Evolutionary conservation across 2,329 filamentous ascomycete species (phyloP), one percentile per base, ranked within the genome.

Genomic region (Thelonectria blattea): DNA sequence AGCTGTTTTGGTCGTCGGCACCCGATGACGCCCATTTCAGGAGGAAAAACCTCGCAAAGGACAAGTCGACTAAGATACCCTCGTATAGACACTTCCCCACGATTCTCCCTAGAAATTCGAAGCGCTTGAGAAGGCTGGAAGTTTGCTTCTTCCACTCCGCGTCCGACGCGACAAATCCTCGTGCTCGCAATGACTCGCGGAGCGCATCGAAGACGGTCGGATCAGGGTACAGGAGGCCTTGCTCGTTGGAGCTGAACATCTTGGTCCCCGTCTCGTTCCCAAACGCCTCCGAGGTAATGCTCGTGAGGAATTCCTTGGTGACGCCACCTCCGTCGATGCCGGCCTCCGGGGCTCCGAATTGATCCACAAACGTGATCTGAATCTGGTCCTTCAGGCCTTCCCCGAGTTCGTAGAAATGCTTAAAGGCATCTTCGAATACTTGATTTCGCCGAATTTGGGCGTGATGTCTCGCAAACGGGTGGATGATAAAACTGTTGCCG

Each of bases 61-160:
- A 88, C 61, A 97, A 89, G 75, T 99, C 93, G 48, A 98, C 89
- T 3, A 99, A 83, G 46, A 99, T 98, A 1, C 93, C 93, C 78
- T 99, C 95, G 72, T 99, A 99, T 71, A 99, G 82, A 76, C 95
- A 99, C 74, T 99, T 99, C 11, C 95, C 95, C 24, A 99, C 89
- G 27, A 99, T 86, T 3, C 95, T 90, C 1, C 95, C 95, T 0
- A 98, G 81, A 67, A 99, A 99, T 72, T 98, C 93, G 72, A 92
- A 98, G 14, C 88, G 86, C 63, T 85, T 85, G 5, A 95, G 80
- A 15, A 95, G 76, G 27, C 88, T 83, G 4, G 78, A 74, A 50
- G 92, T 80, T 2, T 79, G 76, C 0, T 83, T 80, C 54, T 81
- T 83, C 80, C 85, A 91, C 22, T 85, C 82, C 3, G 78, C 68